Percentiles rank a stretch among this genome's conserved stretches.
phyloP scores from a whole-genome alignment of 192 early-diverging fungal genomes.

The Gryganskiella cystojenkinii region DNA sequence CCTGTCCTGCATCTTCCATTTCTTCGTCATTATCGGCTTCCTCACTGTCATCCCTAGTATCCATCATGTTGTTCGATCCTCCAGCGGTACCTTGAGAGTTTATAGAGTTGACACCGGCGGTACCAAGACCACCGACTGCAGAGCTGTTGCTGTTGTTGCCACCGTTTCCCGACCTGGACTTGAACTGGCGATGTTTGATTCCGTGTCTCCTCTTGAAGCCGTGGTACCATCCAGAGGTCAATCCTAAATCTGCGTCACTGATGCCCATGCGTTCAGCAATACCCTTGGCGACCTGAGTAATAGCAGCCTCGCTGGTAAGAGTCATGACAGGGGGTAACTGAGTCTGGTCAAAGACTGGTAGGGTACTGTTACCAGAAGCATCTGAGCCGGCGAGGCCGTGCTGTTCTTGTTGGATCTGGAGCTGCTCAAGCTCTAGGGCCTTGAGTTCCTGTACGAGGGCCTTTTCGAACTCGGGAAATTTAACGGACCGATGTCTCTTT shows the following conservation, averaged over 20 bases:
- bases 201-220: slow-evolving; percentile 53
- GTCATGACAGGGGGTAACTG: slow-evolving; percentile 44
- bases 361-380: neutral
- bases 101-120: slow-evolving; percentile 7
- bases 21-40: slow-evolving; percentile 40
- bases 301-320: slow-evolving; percentile 46
- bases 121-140: slow-evolving; percentile 5
- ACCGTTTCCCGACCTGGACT: slow-evolving; percentile 13
- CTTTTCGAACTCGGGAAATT: slow-evolving; percentile 52
- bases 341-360: neutral
- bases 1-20: slow-evolving; percentile 45
- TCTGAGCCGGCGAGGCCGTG: slow-evolving; percentile 1
- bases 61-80: slow-evolving; percentile 5
- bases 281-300: slow-evolving; percentile 50
- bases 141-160: neutral
- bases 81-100: neutral
- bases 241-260: slow-evolving; percentile 31
- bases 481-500: slow-evolving; percentile 51
- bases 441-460: slow-evolving; percentile 47
- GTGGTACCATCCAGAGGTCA: slow-evolving; percentile 53
- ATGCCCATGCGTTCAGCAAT: slow-evolving; percentile 54
- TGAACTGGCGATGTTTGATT: slow-evolving; percentile 53
- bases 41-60: slow-evolving; percentile 34
- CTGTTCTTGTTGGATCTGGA: slow-evolving; percentile 50
- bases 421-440: slow-evolving; percentile 46